Conservation (phyloP, 345 rosid species). For the Capsella bursapastoris region DNA sequence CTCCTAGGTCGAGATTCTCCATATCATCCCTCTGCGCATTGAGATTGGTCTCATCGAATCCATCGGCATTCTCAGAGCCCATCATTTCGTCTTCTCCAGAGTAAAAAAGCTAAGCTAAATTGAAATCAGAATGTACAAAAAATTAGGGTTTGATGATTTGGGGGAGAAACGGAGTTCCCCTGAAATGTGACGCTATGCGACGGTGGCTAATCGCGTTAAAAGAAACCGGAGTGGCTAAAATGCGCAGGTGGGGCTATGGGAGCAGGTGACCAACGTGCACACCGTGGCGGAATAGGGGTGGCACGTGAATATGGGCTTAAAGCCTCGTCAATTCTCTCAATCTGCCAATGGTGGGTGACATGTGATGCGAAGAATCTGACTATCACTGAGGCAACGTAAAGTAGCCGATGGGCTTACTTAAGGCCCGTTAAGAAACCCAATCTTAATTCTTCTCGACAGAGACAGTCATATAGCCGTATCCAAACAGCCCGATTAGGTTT, state of each 20-base stretch:
- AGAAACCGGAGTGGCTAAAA: slow-evolving; percentile 26
- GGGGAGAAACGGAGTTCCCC: slow-evolving; percentile 27
- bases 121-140: background rate
- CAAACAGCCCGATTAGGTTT: slow-evolving; percentile 56
- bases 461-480: slow-evolving; percentile 33
- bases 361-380: slow-evolving; percentile 27
- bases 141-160: slow-evolving; percentile 42
- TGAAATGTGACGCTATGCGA: slow-evolving; percentile 9
- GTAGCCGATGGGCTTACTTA: slow-evolving; percentile 8
- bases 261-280: slow-evolving; percentile 33
- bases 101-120: slow-evolving; percentile 34
- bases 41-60: slow-evolving; percentile 57
- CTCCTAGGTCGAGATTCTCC: slow-evolving; percentile 69
- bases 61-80: slow-evolving; percentile 74
- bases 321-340: slow-evolving; percentile 28
- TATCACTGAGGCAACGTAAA: slow-evolving; percentile 17
- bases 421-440: slow-evolving; percentile 39
- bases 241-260: slow-evolving; percentile 5
- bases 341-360: slow-evolving; percentile 26
- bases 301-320: slow-evolving; percentile 48
- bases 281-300: slow-evolving; percentile 29
- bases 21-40: slow-evolving; percentile 66
- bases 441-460: background rate
- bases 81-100: slow-evolving; percentile 61
- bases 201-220: slow-evolving; percentile 40